Evolutionary conservation across 306 rosid species (phyloP).

Genomic region (Gastrolobium bilobum): DNA sequence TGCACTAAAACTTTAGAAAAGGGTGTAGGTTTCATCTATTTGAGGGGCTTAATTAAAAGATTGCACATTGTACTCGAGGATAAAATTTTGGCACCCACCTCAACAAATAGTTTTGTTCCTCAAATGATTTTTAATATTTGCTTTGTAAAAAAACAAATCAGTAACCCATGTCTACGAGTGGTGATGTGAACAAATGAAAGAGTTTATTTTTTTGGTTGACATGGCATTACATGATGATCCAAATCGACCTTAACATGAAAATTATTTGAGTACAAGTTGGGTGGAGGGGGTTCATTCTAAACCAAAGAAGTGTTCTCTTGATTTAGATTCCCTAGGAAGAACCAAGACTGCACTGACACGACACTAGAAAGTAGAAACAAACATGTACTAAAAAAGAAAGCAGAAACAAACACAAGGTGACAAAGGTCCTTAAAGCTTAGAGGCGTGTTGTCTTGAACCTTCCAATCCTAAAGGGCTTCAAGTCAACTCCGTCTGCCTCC

Average conservation of each 20-base stretch:
- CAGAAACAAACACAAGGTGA: not conserved
- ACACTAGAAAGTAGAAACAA: no score
- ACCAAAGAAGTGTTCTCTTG: no score
- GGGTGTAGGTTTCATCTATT: not conserved
- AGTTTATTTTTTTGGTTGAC: no score
- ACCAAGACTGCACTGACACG: no score
- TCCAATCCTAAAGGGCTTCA: slow-evolving; percentile 62
- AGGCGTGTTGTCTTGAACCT: slow-evolving; percentile 51
- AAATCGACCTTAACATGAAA: not conserved
- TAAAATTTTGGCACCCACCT: not conserved
- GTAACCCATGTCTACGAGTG: not conserved
- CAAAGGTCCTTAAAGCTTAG: slow-evolving; percentile 2
- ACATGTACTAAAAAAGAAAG: no score
- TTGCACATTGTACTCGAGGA: no score
- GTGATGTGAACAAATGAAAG: no score
- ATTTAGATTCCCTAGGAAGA: no score
- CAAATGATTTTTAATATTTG: not conserved
- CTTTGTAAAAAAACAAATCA: not conserved
- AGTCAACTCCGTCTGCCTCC: slow-evolving; percentile 66
- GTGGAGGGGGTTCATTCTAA: not conserved
- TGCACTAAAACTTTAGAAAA: not conserved
- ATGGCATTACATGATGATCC: no score
- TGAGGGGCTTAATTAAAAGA: no score
- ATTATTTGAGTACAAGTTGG: not conserved
- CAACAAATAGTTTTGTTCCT: not conserved